Evolutionary conservation across 768 basidiomycete genomes (phyloP).

Genomic region (Kondoa malvinella): DNA sequence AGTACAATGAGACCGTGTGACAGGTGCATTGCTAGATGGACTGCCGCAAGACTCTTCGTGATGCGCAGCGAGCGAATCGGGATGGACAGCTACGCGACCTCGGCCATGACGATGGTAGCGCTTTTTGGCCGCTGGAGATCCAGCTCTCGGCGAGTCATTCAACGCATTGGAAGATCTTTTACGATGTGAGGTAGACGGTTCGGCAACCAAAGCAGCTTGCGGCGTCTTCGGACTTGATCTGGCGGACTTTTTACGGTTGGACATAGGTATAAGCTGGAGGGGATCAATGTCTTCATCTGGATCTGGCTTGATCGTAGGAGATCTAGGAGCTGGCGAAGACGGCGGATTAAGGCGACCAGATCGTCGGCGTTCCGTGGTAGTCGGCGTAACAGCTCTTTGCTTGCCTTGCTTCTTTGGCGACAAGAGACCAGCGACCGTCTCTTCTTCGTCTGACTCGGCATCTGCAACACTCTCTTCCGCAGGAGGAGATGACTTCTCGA

Average conservation of each 20-base stretch:
- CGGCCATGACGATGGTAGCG: not conserved
- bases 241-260: not conserved
- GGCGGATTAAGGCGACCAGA: not conserved
- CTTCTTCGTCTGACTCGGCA: not conserved
- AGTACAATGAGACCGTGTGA: slow-evolving; percentile 5
- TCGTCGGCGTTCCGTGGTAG: not conserved
- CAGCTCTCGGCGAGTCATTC: not conserved
- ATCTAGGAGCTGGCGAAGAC: not conserved
- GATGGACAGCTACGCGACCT: not conserved
- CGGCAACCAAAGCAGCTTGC: not conserved
- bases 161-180: too few species aligned
- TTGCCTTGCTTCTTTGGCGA: not conserved
- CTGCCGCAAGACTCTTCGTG: not conserved
- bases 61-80: not conserved
- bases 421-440: not conserved
- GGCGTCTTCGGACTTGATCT: not conserved
- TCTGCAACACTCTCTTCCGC: not conserved
- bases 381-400: too few species aligned
- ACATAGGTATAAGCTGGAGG: not conserved
- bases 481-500: not conserved
- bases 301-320: not conserved
- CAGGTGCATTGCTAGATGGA: not conserved
- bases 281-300: not conserved
- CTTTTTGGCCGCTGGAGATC: not conserved
- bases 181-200: too few species aligned